Base-by-base conservation (phyloP, 495 filamentous ascomycete genomes). In the Evernia prunastri region DNA sequence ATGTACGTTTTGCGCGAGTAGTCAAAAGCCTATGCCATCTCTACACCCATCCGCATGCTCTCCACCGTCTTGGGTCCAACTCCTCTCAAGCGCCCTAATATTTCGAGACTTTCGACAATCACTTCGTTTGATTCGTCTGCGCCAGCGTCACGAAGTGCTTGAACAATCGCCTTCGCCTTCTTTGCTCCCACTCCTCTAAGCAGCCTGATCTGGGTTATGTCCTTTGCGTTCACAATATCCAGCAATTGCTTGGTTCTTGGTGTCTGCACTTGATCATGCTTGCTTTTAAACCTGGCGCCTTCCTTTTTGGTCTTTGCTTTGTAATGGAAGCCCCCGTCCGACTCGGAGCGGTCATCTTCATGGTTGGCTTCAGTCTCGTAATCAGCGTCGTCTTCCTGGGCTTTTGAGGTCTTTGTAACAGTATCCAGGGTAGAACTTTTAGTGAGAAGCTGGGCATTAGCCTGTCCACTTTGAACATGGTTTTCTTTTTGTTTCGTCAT, bases 151-250 rank as follows among this genome's bases (percentile, higher is more conserved):
- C 77, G 79, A 27, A 83, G 75, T 51, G 79, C 82, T 65, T 81
- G 76, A 17, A 83, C 75, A 54, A 84, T 81, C 4, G 76, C 75
- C 59, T 82, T 79, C 13, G 82, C 82, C 67, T 81, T 83, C 59
- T 83, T 84, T 36, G 72, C 74, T 11, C 82, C 82, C 12, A 84
- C 80, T 27, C 82, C 87, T 71, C 89, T 90, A n/a, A 97, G 73
- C 23, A 81, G 68, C 62, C 80, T 81, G 66, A 89, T 88, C 70
- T 81, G 80, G 37, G 76, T 79, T 10, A 91, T 74, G 66, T 97
- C 89, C 18, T 89, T 81, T 3, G 87, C 90, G 74, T 98, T 98
- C 74, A 98, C 86, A 69, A 97, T 89, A 18, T 84, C 80, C 5
- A 98, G 80, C 12, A 98, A 72, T 59, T 86, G 83, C 67, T 80